Base-by-base conservation (phyloP, 352 stramenopile genomes). In the Phytopythium delawarense region DNA sequence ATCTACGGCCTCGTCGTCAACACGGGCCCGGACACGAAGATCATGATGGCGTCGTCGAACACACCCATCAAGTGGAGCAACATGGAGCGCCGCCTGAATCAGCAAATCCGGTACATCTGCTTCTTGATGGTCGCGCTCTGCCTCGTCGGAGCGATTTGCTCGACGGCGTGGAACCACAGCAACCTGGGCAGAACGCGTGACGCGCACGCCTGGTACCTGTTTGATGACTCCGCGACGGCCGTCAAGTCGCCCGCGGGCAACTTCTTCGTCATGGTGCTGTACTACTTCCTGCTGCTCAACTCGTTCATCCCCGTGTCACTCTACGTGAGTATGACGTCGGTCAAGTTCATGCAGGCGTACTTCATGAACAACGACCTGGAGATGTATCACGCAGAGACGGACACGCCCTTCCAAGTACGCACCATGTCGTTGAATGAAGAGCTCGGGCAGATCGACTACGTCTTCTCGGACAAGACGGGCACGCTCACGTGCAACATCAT, bases 401-500 rank as follows among this genome's bases (percentile, higher is more conserved):
- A 98, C 66, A 99, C 95, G 40, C 87, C 94, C 12, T 96, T 80
- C 61, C 82, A 94, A 67, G 94, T 96, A 34, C 88, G 91, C 20
- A 97, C 91, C 0, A 97, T 97, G 87, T 91, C 84, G 35, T 70
- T 98, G 58, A 98, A 97, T 61, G 93, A 98, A 65, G 92, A 98
- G 48, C 74, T 98, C 4, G 94, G 94, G 1, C 93, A 98, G 74
- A 92, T 98, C 44, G 85, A 92, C 65, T 96, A 96, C 67, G 91
- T 98, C 30, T 98, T 98, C 59, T 91, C 74, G 37, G 95, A 98
- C 70, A 98, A 98, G 74, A 98, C 95, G 13, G 96, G 96, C 20
- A 98, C 96, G 12, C 66, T 98, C 30, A 98, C 96, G 50, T 94
- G 91, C 61, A 98, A 98, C 70, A 82, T 98, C 32, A 98, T 98